Percentiles rank a stretch among this genome's conserved stretches.
Evolutionary conservation across 1,284 basidiomycete genomes (phyloP).

Genomic region (Uromyces viciae-fabae): DNA sequence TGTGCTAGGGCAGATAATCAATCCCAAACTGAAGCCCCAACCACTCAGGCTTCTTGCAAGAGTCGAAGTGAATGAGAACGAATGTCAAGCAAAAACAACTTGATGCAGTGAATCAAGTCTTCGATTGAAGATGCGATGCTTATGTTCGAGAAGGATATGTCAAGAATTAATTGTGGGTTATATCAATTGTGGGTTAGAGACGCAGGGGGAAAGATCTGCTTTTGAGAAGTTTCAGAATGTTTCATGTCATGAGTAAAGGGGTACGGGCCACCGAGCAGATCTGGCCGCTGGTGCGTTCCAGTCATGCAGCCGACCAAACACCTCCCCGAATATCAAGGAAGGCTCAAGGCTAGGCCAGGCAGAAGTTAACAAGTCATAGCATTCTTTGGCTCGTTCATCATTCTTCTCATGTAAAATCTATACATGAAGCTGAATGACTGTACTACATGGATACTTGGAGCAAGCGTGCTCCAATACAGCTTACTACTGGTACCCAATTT

Average conservation of each 20-base stretch:
- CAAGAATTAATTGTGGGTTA: too few species aligned
- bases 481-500: neutral
- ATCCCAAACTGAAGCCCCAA: too few species aligned
- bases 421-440: neutral
- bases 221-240: neutral
- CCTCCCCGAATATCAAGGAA: conserved; percentile 2
- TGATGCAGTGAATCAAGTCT: too few species aligned
- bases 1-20: too few species aligned
- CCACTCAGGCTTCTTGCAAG: too few species aligned
- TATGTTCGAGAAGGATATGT: neutral
- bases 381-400: neutral
- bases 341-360: neutral
- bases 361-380: conserved; percentile 1
- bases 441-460: neutral
- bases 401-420: neutral
- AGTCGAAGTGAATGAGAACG: neutral
- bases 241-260: neutral
- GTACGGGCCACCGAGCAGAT: neutral
- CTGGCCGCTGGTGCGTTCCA: neutral
- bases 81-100: too few species aligned
- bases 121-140: neutral
- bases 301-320: conserved; percentile 6
- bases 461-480: conserved; percentile 13
- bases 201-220: too few species aligned
- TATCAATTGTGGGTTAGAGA: too few species aligned